Percentiles rank a stretch among this genome's conserved stretches.
Conservation (phyloP, 345 rosid genomes). For the Sapria himalayana region DNA sequence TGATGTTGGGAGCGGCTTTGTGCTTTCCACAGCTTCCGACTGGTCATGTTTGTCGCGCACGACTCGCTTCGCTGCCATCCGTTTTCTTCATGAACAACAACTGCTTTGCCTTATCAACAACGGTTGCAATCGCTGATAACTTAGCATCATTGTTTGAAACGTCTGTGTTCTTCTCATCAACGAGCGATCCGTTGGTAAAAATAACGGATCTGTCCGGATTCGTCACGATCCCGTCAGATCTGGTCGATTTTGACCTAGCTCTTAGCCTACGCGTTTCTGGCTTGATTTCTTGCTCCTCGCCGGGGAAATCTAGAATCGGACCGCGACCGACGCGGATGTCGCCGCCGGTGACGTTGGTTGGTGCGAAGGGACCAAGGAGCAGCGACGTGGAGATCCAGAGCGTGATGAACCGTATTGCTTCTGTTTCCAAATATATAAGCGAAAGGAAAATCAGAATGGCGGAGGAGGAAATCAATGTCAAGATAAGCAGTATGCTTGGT, state of each 20-base stretch:
- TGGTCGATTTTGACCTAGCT: slow-evolving; percentile 20
- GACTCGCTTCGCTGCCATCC: too few species aligned
- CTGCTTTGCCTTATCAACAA: too few species aligned
- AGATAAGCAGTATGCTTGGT: slow-evolving; percentile 8
- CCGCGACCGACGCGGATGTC: slow-evolving; percentile 64
- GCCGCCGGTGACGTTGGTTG: slow-evolving; percentile 53
- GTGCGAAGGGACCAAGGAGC: slow-evolving; percentile 54
- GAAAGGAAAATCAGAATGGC: slow-evolving; percentile 24
- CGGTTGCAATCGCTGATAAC: too few species aligned
- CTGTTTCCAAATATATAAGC: slow-evolving; percentile 38
- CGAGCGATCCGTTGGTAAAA: too few species aligned
- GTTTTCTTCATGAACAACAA: too few species aligned
- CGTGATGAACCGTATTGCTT: slow-evolving; percentile 43
- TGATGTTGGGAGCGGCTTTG: too few species aligned
- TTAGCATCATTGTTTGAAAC: too few species aligned
- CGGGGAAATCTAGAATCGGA: slow-evolving; percentile 24
- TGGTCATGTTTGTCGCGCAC: too few species aligned
- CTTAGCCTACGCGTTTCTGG: slow-evolving; percentile 25
- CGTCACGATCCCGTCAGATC: slow-evolving; percentile 12
- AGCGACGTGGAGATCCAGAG: slow-evolving; percentile 56
- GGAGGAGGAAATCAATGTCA: slow-evolving; percentile 19
- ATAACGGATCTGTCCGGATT: background rate
- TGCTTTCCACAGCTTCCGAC: too few species aligned
- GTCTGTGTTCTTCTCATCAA: too few species aligned
- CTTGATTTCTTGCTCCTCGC: slow-evolving; percentile 22